phyloP scores from a whole-genome alignment of 2,329 filamentous ascomycete species.

The Pochonia chlamydosporia region DNA sequence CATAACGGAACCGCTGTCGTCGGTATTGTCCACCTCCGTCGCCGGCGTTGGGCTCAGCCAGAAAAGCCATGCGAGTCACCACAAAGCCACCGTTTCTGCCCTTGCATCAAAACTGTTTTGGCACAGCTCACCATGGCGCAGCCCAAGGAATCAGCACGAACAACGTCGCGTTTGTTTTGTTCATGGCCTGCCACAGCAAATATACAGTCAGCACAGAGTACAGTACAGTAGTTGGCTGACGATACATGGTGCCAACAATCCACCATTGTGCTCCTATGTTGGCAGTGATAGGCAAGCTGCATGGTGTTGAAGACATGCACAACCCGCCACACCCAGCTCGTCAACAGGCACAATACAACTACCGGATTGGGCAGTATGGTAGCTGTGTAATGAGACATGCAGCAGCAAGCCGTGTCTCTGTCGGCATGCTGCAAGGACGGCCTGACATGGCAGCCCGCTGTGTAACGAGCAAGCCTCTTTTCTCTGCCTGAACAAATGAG shows the following conservation, averaged over 20 bases:
- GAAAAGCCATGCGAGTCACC: not conserved
- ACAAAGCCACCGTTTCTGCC: not conserved
- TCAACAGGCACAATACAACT: not conserved
- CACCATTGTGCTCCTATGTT: not conserved
- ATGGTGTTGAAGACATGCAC: not conserved
- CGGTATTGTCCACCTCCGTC: not conserved
- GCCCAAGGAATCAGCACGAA: too few species aligned
- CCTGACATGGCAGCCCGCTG: too few species aligned
- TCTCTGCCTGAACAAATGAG: too few species aligned
- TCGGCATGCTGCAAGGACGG: not conserved
- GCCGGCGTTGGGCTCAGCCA: not conserved
- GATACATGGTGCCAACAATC: not conserved
- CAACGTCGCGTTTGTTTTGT: too few species aligned
- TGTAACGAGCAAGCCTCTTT: too few species aligned
- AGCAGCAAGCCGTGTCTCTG: not conserved
- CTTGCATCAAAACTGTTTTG: not conserved
- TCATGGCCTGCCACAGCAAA: too few species aligned
- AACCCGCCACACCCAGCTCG: not conserved
- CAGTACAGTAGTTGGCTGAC: not conserved
- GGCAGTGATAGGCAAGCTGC: not conserved
- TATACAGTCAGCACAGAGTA: not conserved
- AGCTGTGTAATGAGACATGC: not conserved
- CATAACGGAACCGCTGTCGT: not conserved
- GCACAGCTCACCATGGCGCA: too few species aligned
- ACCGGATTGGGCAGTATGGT: not conserved